phyloP scores from a whole-genome alignment of 352 stramenopile species.

The Elongisporangium anandrum region DNA sequence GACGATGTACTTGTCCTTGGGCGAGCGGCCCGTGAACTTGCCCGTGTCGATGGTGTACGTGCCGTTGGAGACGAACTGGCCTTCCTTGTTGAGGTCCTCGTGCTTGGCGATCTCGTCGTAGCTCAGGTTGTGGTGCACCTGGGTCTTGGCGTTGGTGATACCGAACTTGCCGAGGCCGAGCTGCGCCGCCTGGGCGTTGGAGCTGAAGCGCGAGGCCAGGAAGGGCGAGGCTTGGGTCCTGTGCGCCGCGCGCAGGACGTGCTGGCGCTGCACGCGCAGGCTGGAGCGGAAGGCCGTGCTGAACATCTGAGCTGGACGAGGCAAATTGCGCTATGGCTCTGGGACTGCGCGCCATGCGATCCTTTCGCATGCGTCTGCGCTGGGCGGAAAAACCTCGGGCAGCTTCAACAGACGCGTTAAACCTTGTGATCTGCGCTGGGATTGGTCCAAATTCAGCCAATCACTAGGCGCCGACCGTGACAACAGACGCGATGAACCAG shows the following conservation, averaged over 20 bases:
- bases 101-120: slow-evolving; percentile 95
- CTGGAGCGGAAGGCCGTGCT: slow-evolving; percentile 49
- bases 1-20: slow-evolving; percentile 99
- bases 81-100: slow-evolving; percentile 93
- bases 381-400: not conserved
- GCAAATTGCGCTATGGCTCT: slow-evolving; percentile 39
- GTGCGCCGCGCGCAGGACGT: slow-evolving; percentile 25
- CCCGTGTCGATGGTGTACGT: slow-evolving; percentile 98
- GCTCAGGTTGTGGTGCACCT: slow-evolving; percentile 94
- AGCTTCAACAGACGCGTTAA: not conserved
- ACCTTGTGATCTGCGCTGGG: not conserved
- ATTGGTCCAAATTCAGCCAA: not conserved
- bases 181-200: slow-evolving; percentile 37
- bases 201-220: slow-evolving; percentile 30
- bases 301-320: slow-evolving; percentile 37
- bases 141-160: slow-evolving; percentile 86
- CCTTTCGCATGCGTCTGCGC: not conserved
- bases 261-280: slow-evolving; percentile 49
- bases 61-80: slow-evolving; percentile 85
- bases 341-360: not conserved
- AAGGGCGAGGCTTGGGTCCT: slow-evolving; percentile 17
- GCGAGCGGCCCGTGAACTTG: slow-evolving; percentile 97
- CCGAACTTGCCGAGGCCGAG: slow-evolving; percentile 87
- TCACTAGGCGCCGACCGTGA: not conserved
- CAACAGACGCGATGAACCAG: not conserved